These are phyloP conservation scores for Fusarium xyrophilum DNA, from an alignment of 2,329 filamentous ascomycete species.

Conservation along the genomic window DNA sequence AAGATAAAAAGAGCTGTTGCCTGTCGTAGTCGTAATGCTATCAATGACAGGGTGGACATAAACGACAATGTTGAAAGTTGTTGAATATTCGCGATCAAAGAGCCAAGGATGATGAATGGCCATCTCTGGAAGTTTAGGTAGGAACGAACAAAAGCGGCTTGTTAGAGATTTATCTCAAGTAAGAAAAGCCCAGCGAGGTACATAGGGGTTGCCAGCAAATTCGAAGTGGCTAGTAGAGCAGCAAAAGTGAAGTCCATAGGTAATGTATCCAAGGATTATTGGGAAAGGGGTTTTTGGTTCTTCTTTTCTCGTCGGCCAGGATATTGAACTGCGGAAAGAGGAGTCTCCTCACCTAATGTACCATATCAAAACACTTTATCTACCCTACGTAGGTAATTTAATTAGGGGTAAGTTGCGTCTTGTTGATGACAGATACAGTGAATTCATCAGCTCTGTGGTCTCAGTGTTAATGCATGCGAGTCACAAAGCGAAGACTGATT, in stretches of 20 bases:
- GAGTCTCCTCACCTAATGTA: background rate
- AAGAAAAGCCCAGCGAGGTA: background rate
- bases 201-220: background rate
- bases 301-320: background rate
- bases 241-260: background rate
- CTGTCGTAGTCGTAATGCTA: slow-evolving; percentile 23
- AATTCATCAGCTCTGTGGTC: background rate
- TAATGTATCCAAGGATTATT: background rate
- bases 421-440: slow-evolving; percentile 1
- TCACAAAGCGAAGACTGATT: background rate
- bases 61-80: slow-evolving; percentile 3
- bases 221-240: background rate
- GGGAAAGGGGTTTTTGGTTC: background rate
- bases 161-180: background rate
- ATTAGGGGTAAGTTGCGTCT: slow-evolving; percentile 1
- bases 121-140: background rate
- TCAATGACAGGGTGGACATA: slow-evolving; percentile 8
- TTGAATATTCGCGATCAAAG: background rate
- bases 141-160: background rate
- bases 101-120: slow-evolving; percentile 5
- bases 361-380: background rate
- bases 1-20: slow-evolving; percentile 32
- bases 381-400: background rate
- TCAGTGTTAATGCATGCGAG: background rate
- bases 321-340: slow-evolving; percentile 1